Base-by-base conservation (phyloP, 805 yeast species). In the Cyberlindnera euphorbiae region DNA sequence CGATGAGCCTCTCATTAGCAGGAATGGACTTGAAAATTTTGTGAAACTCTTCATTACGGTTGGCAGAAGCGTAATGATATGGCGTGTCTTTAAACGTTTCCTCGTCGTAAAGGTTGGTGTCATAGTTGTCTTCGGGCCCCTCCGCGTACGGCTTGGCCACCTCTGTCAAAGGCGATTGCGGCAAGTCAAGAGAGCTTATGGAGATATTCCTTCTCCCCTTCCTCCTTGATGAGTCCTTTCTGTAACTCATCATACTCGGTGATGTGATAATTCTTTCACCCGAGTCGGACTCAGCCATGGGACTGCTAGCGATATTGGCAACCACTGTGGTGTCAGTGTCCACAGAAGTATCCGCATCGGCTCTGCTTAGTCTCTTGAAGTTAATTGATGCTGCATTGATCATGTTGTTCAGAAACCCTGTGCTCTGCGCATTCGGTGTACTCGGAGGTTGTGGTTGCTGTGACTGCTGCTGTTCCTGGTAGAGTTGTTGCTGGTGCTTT, bases 41-140 rank as follows among this genome's bases (percentile, higher is more conserved):
- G 59, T 88, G 97, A 57, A 87, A 93, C 26, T 85, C 95, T 5
- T 69, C 63, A 52, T 88, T 72, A 36, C 94, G 65, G 32, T 70
- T 70, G 36, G 67, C 67, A 2, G 79, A 63, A 1, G 96, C 87
- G 52, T 69, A 83, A 35, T 79, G 66, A 52, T 75, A 80, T 11
- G 61, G 66, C 0, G 90, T 76, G 41, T 71, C 77, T 23, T 69
- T 60, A 49, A 63, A 81, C 41, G 63, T 68, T 45, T 80, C 86
- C 35, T 74, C 79, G 6, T 68, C 67, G 50, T 80, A 82, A 7
- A 72, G 51, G 36, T 62, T 69, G 4, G 63, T 51, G 32, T 62
- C 59, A 28, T 45, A 58, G 3, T 32, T 3, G 8, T 29, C 44
- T 11, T 39, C 31, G 6, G 18, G 22, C 22, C 9, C 9, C 22